Percentiles rank a stretch among this genome's conserved stretches.
Conservation (phyloP, 345 rosid species). For the Ricinus communis region DNA sequence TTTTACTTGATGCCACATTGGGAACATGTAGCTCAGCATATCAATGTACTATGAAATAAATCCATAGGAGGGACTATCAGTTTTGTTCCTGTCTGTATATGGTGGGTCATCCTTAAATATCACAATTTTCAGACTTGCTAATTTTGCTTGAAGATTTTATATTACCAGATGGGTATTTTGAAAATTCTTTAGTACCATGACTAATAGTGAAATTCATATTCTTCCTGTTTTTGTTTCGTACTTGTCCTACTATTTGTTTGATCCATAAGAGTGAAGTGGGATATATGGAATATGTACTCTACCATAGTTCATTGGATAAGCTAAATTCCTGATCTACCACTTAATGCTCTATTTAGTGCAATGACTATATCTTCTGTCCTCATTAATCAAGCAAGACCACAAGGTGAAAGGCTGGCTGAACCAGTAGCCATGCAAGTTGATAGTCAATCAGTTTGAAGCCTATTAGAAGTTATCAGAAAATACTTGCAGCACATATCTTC, state of each 20-base stretch:
- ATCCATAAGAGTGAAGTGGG: background rate
- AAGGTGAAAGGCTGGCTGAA: background rate
- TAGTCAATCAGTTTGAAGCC: background rate
- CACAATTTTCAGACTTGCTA: too few species aligned
- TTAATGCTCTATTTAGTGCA: background rate
- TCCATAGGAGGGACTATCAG: background rate
- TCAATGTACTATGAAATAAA: constrained; percentile 6
- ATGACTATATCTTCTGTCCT: background rate
- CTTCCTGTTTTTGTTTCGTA: background rate
- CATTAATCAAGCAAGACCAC: background rate
- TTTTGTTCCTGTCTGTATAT: background rate
- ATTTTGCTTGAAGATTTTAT: constrained; percentile 1
- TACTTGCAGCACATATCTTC: too few species aligned
- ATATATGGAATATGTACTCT: background rate
- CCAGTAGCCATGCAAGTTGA: background rate
- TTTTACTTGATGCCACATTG: background rate
- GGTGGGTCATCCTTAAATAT: background rate
- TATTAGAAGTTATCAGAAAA: background rate
- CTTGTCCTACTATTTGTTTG: background rate
- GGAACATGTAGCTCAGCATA: background rate
- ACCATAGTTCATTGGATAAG: background rate
- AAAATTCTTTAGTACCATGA: background rate
- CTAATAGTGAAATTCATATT: constrained; percentile 2
- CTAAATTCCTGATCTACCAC: background rate
- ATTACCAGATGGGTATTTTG: background rate